Evolutionary conservation across 108 stramenopile species (phyloP).

Genomic region (Epithemia pelagica): DNA sequence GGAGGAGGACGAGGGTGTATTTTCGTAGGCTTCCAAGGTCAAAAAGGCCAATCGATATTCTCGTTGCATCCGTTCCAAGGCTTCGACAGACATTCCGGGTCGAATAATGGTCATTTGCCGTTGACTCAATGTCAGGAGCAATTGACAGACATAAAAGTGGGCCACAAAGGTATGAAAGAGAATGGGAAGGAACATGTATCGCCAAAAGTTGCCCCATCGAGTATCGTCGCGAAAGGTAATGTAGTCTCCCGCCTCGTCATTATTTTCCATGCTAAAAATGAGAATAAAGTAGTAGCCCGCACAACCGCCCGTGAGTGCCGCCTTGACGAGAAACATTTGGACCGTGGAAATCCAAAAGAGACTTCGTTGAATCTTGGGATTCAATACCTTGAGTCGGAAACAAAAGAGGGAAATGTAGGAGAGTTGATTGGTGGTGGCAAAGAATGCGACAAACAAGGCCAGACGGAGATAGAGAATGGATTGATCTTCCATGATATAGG

Average conservation of each 20-base stretch:
- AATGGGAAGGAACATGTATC: constrained; percentile 1
- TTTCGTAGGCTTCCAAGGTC: neutral
- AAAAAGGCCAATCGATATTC: neutral
- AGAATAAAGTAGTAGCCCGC: constrained; percentile 1
- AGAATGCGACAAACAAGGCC: constrained; percentile 5
- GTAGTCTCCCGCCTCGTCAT: neutral
- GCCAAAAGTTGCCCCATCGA: constrained; percentile 3
- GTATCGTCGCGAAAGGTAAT: neutral
- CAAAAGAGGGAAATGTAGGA: constrained; percentile 7
- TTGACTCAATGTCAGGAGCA: neutral
- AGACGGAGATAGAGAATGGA: constrained; percentile 6
- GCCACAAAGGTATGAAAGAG: neutral
- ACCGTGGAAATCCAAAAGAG: constrained; percentile 5
- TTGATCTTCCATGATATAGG: neutral
- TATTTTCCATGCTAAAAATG: neutral
- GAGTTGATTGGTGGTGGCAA: constrained; percentile 11
- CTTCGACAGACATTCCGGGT: neutral
- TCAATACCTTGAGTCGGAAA: constrained; percentile 4
- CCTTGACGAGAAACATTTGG: constrained; percentile 8
- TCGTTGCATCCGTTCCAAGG: neutral
- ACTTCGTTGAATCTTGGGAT: neutral
- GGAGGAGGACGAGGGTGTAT: neutral
- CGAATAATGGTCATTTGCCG: constrained; percentile 1
- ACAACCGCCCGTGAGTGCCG: neutral
- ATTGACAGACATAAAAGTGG: constrained; percentile 1